Evolutionary conservation across 768 basidiomycete genomes (phyloP), one percentile per base, ranked within the genome.

Genomic region (Asterophora parasitica): DNA sequence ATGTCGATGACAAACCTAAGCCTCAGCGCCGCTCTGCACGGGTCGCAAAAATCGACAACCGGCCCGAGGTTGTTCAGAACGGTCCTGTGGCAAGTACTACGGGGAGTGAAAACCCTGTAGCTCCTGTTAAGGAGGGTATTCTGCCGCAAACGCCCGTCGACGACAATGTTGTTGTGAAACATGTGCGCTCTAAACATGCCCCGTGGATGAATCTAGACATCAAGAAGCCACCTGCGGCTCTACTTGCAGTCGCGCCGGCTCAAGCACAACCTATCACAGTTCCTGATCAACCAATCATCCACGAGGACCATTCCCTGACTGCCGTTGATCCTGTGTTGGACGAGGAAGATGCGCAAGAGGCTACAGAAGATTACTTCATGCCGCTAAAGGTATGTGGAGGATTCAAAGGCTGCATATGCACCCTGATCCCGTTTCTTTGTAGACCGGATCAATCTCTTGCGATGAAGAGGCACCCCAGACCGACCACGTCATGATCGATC

Each of bases 401-500:
- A 7, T 27, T 17, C 11, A 9, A n/a, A 39, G 15, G 3, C 31
- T 7, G 26, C n/a, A 1, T n/a, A 8, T 4, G 8, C n/a, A 23
- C 26, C n/a, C 31, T 31, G 32, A 38, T 19, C 26, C 33, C 15
- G 28, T 43, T 20, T 6, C 11, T 40, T 46, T 43, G 4, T 31
- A 39, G 42, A 44, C 35, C 26, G 16, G 30, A 35, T 48, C 43
- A 17, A 43, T 31, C 12, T 51, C 33, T 38, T 45, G 19, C 4
- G 41, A 49, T 20, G 37, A 16, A n/a, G 28, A 41, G 32, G 16
- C 41, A 39, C 26, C 33, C 27, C 36, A 36, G 38, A 45, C 54
- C 51, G 53, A 69, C 35, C 50, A 52, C 16, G 54, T 64, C 7
- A 73, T 68, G 35, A 70, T 77, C 48, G 77, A 80, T 58, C 64